Evolutionary conservation across 352 stramenopile genomes (phyloP), one percentile per base, ranked within the genome.

Genomic region (Elongisporangium prolatum): DNA sequence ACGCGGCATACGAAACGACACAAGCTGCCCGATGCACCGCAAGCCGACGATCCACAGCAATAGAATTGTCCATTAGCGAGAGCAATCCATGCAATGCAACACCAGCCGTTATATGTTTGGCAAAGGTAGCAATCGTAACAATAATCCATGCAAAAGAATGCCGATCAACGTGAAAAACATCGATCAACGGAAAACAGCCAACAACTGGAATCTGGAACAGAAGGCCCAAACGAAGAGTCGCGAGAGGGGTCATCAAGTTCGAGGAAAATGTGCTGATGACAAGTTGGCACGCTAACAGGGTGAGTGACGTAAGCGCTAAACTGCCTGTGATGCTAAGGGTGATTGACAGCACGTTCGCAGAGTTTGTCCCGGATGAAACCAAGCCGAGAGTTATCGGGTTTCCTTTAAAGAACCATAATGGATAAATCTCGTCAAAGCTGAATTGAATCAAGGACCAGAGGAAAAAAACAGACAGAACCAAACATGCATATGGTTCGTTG

Each of bases 391-490:
- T 72, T 13, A 72, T 74, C 1, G 72, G 66, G 47, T 86, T 80
- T 38, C 89, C 75, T 40, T 83, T 80, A 69, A 93, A 90, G 53
- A 91, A 85, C 84, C 80, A 93, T 17, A 93, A 65, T 20, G 84
- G 84, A 21, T 91, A 57, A 60, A 93, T 80, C 54, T 93, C 80
- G 54, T 93, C 84, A 47, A 93, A 93, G 60, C 80, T 84, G 13
- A 88, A 54, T 55, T 93, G 84, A 20, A 90, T 69, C 11, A 89
- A 64, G 28, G 68, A 68, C 84, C 84, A 93, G 28, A 88, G 74
- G 56, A 88, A 89, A 47, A 75, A 90, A 9, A 93, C 69, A 21
- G 75, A 63, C 24, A 93, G 69, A 16, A 91, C 75, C 47, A 93
- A 25, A 49, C 75, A 86, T 14, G 84, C 79, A 44, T 89, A 67